A percentile compares a stretch with the other conserved stretches of the same genome.
phyloP scores from a whole-genome alignment of 495 filamentous ascomycete genomes.

The Annulohypoxylon maeteangense region DNA sequence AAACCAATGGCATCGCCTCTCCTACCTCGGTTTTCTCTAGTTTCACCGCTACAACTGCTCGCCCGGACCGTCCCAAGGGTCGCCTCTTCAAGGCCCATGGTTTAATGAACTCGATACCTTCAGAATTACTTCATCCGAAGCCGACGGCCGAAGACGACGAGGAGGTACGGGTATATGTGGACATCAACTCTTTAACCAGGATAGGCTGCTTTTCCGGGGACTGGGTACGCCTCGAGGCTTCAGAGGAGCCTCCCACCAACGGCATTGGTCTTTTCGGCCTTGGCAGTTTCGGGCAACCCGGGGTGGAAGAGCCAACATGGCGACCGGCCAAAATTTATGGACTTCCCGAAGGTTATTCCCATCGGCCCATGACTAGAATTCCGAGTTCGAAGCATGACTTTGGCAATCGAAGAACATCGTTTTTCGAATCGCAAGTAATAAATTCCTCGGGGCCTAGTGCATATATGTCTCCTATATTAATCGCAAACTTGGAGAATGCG shows the following conservation, averaged over 20 bases:
- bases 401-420: slow-evolving; percentile 59
- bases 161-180: slow-evolving; percentile 88
- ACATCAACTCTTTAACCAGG: slow-evolving; percentile 82
- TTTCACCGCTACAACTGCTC: slow-evolving; percentile 81
- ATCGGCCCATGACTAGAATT: slow-evolving; percentile 62
- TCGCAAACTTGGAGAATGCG: slow-evolving; percentile 82
- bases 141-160: slow-evolving; percentile 81
- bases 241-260: slow-evolving; percentile 71
- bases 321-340: slow-evolving; percentile 88
- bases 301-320: slow-evolving; percentile 64
- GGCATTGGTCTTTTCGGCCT: slow-evolving; percentile 66
- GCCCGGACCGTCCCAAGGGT: slow-evolving; percentile 67
- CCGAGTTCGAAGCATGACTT: slow-evolving; percentile 59
- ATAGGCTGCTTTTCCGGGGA: slow-evolving; percentile 97
- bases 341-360: slow-evolving; percentile 75
- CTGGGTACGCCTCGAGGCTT: slow-evolving; percentile 88
- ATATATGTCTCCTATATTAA: slow-evolving; percentile 84
- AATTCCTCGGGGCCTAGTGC: slow-evolving; percentile 66
- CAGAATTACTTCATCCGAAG: slow-evolving; percentile 84
- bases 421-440: slow-evolving; percentile 65
- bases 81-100: slow-evolving; percentile 80
- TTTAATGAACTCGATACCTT: slow-evolving; percentile 74
- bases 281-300: slow-evolving; percentile 61
- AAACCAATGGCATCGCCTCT: slow-evolving; percentile 73
- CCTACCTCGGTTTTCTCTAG: slow-evolving; percentile 87